phyloP scores from a whole-genome alignment of 768 basidiomycete species.

The Astraeus odoratus region DNA sequence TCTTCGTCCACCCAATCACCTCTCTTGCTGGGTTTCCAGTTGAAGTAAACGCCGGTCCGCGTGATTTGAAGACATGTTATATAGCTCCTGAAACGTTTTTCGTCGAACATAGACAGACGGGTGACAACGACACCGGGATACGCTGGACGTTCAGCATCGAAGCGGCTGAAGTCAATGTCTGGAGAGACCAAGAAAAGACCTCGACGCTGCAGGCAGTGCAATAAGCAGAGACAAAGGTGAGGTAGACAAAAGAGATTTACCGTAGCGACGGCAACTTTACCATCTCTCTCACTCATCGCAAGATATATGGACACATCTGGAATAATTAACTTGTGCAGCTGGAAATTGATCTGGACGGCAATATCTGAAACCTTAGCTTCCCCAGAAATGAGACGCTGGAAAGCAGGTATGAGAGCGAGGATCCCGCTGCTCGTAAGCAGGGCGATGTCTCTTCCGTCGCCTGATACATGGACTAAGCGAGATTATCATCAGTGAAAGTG shows the following conservation, averaged over 20 bases:
- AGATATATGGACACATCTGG: slow-evolving; percentile 37
- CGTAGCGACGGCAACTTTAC: slow-evolving; percentile 40
- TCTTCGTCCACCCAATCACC: neutral
- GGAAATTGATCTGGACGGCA: slow-evolving; percentile 20
- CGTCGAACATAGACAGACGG: slow-evolving; percentile 13
- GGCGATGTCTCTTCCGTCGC: slow-evolving; percentile 35
- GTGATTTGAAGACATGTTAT: slow-evolving; percentile 53
- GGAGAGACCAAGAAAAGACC: slow-evolving; percentile 24
- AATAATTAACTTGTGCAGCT: slow-evolving; percentile 6
- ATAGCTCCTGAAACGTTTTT: slow-evolving; percentile 9
- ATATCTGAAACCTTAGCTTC: slow-evolving; percentile 38
- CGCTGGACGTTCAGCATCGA: slow-evolving; percentile 25
- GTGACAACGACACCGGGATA: slow-evolving; percentile 24
- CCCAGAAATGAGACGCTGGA: slow-evolving; percentile 19
- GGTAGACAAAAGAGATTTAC: slow-evolving; percentile 25
- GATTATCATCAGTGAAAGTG: too few relatives aligned
- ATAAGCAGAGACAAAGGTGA: neutral
- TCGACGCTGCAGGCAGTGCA: neutral
- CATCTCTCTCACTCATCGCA: slow-evolving; percentile 35
- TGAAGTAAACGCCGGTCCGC: slow-evolving; percentile 45
- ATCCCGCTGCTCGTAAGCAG: slow-evolving; percentile 22
- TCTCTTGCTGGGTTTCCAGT: slow-evolving; percentile 29
- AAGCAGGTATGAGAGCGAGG: slow-evolving; percentile 23
- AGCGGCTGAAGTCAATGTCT: slow-evolving; percentile 15
- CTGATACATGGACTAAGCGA: slow-evolving; percentile 35